Base-by-base conservation (phyloP, 345 rosid genomes). In the Sisymbrium irio region DNA sequence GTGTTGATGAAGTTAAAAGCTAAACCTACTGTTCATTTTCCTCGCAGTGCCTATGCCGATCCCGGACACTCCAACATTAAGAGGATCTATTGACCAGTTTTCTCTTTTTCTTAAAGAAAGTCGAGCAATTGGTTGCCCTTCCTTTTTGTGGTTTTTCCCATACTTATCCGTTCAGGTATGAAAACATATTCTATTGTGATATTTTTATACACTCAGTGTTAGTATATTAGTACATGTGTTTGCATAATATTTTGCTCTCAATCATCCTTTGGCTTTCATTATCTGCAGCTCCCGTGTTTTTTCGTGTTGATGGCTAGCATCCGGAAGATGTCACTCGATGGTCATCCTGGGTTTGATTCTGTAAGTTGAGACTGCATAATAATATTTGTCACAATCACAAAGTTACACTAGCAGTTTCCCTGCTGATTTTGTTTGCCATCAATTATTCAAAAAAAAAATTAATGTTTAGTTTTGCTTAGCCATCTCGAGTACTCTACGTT, bases 261-360 rank as follows among this genome's bases (percentile, higher is more conserved):
- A 66, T 36, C 60, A 60, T 28, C 22, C 28, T 39, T 67, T 59
- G 37, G 15, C 35, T 70, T 62, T 60, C 33, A 15, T 33, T 4
- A 39, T 71, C 39, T 72, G 76, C 86, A 94, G 97, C 83, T 85
- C 45, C 98, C 98, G 5, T 89, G 88, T 85, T 89, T 91, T 79
- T 61, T 94, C 81, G 74, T 89, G 76, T 86, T 92, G 88, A 77
- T 94, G 91, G 76, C 88, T 55, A 89, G 82, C 75, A 86, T 88
- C 60, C 84, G 93, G 67, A 84, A 86, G 78, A 94, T 91, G 97
- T 91, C 90, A 47, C 71, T 91, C 32, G 71, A 89, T 82, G 80
- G 86, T 78, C 92, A 94, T 80, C 95, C 86, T 15, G 98, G 96
- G 27, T 94, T 91, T 84, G 97, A 94, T 79, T 80, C 74, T 72